phyloP scores from a whole-genome alignment of 1,284 basidiomycete genomes.

The Melampsora larici-populina region DNA sequence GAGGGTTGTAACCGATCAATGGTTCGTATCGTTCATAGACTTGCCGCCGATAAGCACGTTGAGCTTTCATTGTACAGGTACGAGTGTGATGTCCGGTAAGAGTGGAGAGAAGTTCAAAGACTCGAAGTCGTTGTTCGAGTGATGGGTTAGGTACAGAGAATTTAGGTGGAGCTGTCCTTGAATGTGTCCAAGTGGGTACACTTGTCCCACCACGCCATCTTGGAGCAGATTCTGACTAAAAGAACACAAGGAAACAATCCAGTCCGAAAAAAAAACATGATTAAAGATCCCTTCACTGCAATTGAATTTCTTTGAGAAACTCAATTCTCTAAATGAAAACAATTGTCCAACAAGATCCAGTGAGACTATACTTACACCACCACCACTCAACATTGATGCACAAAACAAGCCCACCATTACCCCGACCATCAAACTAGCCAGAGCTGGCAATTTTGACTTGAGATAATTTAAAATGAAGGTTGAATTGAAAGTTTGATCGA shows the following conservation, averaged over 20 bases:
- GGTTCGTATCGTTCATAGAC: slow-evolving; percentile 75
- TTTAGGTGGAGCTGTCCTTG: slow-evolving; percentile 36
- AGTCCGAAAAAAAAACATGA: background rate
- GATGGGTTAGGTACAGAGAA: slow-evolving; percentile 46
- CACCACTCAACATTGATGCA: slow-evolving; percentile 20
- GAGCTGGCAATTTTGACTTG: slow-evolving; percentile 36
- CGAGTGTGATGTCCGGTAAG: slow-evolving; percentile 84
- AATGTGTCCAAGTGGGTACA: slow-evolving; percentile 44
- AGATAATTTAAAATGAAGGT: slow-evolving; percentile 17
- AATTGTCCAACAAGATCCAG: too few relatives aligned
- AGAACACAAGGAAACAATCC: background rate
- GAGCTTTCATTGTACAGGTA: slow-evolving; percentile 75
- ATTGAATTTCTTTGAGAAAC: too few relatives aligned
- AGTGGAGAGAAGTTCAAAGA: slow-evolving; percentile 77
- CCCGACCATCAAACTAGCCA: slow-evolving; percentile 32
- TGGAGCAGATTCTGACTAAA: slow-evolving; percentile 13
- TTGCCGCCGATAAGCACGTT: slow-evolving; percentile 77
- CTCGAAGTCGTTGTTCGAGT: slow-evolving; percentile 70
- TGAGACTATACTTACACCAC: background rate
- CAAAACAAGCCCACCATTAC: slow-evolving; percentile 37
- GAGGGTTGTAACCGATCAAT: slow-evolving; percentile 70
- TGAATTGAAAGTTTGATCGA: slow-evolving; percentile 3
- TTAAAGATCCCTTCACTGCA: background rate
- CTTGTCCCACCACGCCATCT: slow-evolving; percentile 34
- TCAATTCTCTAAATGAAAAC: too few relatives aligned